Percentiles rank a stretch among this genome's conserved stretches.
Conservation (phyloP, 129 eudicot genomes). For the Lactuca sativa region DNA sequence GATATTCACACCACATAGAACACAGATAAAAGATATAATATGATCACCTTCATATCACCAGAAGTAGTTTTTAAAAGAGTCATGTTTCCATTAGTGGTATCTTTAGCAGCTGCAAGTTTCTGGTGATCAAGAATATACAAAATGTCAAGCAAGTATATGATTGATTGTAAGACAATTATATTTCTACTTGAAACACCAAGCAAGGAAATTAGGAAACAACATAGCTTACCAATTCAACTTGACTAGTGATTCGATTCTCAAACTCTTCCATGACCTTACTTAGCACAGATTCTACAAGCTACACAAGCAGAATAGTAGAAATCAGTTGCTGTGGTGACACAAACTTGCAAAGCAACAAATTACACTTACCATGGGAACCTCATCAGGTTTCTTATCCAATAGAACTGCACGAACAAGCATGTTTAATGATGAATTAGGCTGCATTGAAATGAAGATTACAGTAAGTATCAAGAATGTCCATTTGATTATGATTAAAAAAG, state of each 20-base stretch:
- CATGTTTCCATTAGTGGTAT: slow-evolving; percentile 35
- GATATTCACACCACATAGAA: not conserved
- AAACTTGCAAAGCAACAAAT: slow-evolving; percentile 3
- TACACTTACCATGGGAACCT: slow-evolving; percentile 82
- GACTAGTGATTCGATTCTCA: slow-evolving; percentile 72
- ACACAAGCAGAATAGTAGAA: slow-evolving; percentile 33
- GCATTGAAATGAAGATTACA: slow-evolving; percentile 33
- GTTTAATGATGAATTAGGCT: slow-evolving; percentile 80
- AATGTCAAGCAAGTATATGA: slow-evolving; percentile 18
- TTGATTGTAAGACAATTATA: slow-evolving; percentile 5
- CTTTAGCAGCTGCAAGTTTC: slow-evolving; percentile 54
- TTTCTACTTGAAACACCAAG: slow-evolving; percentile 7
- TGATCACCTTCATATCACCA: slow-evolving; percentile 48
- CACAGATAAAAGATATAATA: not conserved
- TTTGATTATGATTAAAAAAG: slow-evolving; percentile 1
- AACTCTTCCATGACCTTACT: slow-evolving; percentile 90
- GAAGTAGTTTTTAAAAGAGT: slow-evolving; percentile 30
- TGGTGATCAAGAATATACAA: slow-evolving; percentile 24
- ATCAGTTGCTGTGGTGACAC: slow-evolving; percentile 11
- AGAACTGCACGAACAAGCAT: slow-evolving; percentile 77
- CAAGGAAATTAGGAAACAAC: not conserved
- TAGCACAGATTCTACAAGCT: slow-evolving; percentile 89
- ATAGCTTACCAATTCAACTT: slow-evolving; percentile 59
- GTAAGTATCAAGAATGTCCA: slow-evolving; percentile 21
- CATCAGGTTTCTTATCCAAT: slow-evolving; percentile 87